Base-by-base conservation (phyloP, 306 rosid genomes). In the Luffa acutangula region DNA sequence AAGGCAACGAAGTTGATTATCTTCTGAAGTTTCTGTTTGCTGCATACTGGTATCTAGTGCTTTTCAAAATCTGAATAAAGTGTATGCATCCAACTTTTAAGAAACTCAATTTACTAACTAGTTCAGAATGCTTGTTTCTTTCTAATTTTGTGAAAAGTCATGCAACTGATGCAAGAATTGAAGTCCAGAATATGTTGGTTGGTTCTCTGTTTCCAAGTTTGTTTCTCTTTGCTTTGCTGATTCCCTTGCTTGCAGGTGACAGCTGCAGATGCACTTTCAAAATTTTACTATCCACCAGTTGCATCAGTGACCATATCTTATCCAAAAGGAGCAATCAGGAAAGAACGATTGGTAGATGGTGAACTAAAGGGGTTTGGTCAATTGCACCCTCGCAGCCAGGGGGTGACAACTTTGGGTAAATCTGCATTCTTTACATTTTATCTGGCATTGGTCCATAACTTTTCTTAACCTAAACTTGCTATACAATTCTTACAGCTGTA, bases 331-430 rank as follows among this genome's bases (percentile, higher is more conserved):
- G 97, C 97, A 83, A 93, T 95, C 80, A 85, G 94, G 75, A 83
- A 84, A 49, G 99, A 95, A 73, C 86, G 97, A 88, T 81, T 95
- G 79, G 86, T 91, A 62, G 93, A 90, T 80, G 96, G 97, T 58
- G 93, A 93, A 75, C 82, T 95, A 72, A 93, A 90, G 85, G 99
- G 99, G 63, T 95, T 95, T 77, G 97, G 99, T 75, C 99, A 95
- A 84, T 85, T 95, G 87, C 97, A 93, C 83, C 99, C 99, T 34
- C 99, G 99, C 62, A 89, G 91, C 88, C 97, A 95, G 84, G 97
- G 99, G 84, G 93, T 95, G 82, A 93, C 93, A 85, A 95, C 97
- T 70, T 88, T 95, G 89, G 99, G 97, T 93, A 80, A 82, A 59
- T 72, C 52, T 62, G 21, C 80, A 71, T 64, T 36, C 43, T 36